Evolutionary conservation across 192 early-diverging fungal species (phyloP), one percentile per base, ranked within the genome.

Genomic region (Linderina pennispora): DNA sequence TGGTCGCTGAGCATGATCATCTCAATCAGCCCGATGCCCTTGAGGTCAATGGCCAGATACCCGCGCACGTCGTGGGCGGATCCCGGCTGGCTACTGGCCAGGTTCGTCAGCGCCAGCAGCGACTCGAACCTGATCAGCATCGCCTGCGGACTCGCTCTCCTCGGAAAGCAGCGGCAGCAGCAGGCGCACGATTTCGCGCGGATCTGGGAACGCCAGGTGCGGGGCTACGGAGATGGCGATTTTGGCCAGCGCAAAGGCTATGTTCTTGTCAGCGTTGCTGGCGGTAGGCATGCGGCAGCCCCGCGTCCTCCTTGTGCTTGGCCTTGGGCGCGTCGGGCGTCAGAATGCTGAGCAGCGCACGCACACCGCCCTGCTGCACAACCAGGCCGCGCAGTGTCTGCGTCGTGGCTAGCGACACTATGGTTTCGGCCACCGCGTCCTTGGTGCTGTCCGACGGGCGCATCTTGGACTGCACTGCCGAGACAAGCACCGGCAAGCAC

Each of bases 201-300:
- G 70, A 22, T 80, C 77, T 32, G 74, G 69, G 75, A 95, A 98
- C 4, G 91, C 93, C 21, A 96, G 48, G 31, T 85, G 68, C 5
- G 95, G 95, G 34, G 94, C 83, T 28, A 89, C 79, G 1, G 92
- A 89, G 40, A 98, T 93, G 15, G 88, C 88, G n/a, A 94, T 75
- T 48, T 92, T 94, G 11, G 95, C 95, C 34, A 98, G 61, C 2
- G 91, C 86, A 43, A 92, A 90, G 3, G 84, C 76, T 3, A 88
- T 84, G 14, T 77, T 34, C 1, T 57, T 46, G 57, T 71, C 67
- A n/a, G 18, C 38, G 48, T 46, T 11, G 38, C 52, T 60, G 77
- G 16, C n/a, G 55, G 23, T 47, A 45, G 14, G 42, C 43, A 36
- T 34, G 59, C 62, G 62, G 74, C 65, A 18, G 46, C 45, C 40